Evolutionary conservation across 495 filamentous ascomycete genomes (phyloP), one percentile per base, ranked within the genome.

Genomic region (Xanthoparmelia taractica): DNA sequence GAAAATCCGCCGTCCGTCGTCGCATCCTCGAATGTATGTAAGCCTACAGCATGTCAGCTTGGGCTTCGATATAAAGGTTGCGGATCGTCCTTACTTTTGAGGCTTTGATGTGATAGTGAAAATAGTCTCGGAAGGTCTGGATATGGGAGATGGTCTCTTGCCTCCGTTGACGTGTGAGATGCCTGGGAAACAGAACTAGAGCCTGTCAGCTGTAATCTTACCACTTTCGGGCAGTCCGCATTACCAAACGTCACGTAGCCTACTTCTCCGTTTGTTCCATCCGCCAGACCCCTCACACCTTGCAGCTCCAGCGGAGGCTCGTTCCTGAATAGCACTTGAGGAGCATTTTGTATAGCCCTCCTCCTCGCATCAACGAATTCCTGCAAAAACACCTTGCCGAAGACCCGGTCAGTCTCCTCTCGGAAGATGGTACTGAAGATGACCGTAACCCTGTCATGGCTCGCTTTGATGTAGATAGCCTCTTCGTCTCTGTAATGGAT

Each of bases 41-140:
- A 52, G 95, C 94, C 85, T 91, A 40, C 65, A 50, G 31, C 54
- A n/a, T 59, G 12, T 34, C 23, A 38, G 40, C 54, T 6, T 59
- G 31, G 18, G 60, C 41, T 45, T 31, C 3, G 13, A 33, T 56
- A 50, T 15, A 27, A n/a, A 11, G 31, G 10, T 15, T 47, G 20
- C 17, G 15, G n/a, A 11, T 25, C n/a, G n/a, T 29, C 27, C 77
- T 61, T 73, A 88, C 87, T 80, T 96, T 97, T 55, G 93, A 96
- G 34, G 94, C 94, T 77, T 99, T 99, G 79, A 99, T 99, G 76
- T 99, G 94, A 74, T 99, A 99, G 74, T 99, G 94, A 82, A 99
- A 99, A 74, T 99, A 97, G 70, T 97, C 95, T 63, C 94, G 89
- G 89, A 99, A 99, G 23, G 93, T 99, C 77, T 99, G 95, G 68